These are phyloP conservation scores for Arthrobotrys musiformis DNA, from an alignment of 2,329 filamentous ascomycete species.

Conservation along the genomic window DNA sequence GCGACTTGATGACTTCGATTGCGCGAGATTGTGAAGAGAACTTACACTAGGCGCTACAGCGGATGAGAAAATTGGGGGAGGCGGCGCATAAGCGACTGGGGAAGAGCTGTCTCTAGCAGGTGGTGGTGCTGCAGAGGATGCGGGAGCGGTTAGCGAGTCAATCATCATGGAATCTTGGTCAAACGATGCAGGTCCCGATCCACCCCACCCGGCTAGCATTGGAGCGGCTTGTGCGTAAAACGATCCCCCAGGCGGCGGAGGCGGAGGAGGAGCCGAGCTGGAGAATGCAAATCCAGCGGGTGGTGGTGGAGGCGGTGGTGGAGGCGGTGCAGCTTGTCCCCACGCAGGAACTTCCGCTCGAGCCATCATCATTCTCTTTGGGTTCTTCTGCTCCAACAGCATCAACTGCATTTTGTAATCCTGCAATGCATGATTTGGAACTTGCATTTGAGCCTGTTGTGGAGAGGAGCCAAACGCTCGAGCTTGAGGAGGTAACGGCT, in stretches of 20 bases:
- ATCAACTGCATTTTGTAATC: constrained; percentile 57
- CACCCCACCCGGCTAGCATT: no score
- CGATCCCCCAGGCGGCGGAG: no score
- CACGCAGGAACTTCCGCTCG: not conserved
- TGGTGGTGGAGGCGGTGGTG: not conserved
- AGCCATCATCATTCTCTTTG: constrained; percentile 56
- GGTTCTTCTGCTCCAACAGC: constrained; percentile 58
- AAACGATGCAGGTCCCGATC: no score
- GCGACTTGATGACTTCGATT: not conserved
- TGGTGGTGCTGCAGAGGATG: not conserved
- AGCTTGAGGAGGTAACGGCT: no score
- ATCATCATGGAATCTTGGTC: not conserved
- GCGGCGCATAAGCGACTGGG: not conserved
- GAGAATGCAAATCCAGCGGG: not conserved
- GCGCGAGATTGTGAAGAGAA: not conserved
- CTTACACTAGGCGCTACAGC: not conserved
- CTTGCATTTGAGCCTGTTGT: no score
- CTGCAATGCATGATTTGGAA: constrained; percentile 26
- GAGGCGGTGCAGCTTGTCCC: not conserved
- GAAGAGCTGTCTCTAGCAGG: not conserved
- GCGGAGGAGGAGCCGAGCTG: not conserved
- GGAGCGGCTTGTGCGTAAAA: no score
- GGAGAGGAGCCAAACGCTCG: no score
- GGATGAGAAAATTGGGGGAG: not conserved
- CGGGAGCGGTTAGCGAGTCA: not conserved